A percentile compares a stretch with the other conserved stretches of the same genome.
Conservation (phyloP, 2,329 filamentous ascomycete species). For the Phaeosphaeria sp. region DNA sequence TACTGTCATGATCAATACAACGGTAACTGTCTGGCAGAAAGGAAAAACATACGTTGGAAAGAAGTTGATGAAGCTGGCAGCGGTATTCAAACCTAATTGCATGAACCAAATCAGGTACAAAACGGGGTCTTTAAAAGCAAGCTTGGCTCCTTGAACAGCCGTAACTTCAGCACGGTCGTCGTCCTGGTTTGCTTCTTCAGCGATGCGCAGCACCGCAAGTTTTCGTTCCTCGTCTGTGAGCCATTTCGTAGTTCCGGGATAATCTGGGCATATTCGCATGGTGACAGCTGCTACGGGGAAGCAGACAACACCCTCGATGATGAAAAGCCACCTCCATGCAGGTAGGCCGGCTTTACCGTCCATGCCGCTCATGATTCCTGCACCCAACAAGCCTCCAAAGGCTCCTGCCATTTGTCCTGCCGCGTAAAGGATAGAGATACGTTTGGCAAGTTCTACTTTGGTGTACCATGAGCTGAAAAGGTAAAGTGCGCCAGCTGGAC, state of each 20-base stretch:
- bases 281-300: conserved; percentile 31
- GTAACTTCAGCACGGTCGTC: conserved; percentile 5
- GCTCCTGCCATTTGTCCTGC: conserved; percentile 57
- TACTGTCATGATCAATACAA: conserved; percentile 23
- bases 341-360: conserved; percentile 36
- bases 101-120: conserved; percentile 62
- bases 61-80: conserved; percentile 62
- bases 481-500: conserved; percentile 30
- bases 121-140: conserved; percentile 57
- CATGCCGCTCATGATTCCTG: conserved; percentile 54
- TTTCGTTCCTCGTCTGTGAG: conserved; percentile 50
- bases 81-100: conserved; percentile 53
- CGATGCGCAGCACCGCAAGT: conserved; percentile 11
- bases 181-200: conserved; percentile 11
- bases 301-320: conserved; percentile 17
- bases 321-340: conserved; percentile 44
- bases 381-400: conserved; percentile 62
- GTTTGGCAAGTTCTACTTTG: conserved; percentile 57
- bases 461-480: conserved; percentile 57
- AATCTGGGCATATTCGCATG: conserved; percentile 56
- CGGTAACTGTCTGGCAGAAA: not conserved
- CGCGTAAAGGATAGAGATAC: conserved; percentile 61
- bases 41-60: conserved; percentile 55
- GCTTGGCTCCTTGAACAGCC: conserved; percentile 48
- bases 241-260: conserved; percentile 55